Conservation (phyloP, 1,139 yeast genomes). For the Pichia sp. region DNA sequence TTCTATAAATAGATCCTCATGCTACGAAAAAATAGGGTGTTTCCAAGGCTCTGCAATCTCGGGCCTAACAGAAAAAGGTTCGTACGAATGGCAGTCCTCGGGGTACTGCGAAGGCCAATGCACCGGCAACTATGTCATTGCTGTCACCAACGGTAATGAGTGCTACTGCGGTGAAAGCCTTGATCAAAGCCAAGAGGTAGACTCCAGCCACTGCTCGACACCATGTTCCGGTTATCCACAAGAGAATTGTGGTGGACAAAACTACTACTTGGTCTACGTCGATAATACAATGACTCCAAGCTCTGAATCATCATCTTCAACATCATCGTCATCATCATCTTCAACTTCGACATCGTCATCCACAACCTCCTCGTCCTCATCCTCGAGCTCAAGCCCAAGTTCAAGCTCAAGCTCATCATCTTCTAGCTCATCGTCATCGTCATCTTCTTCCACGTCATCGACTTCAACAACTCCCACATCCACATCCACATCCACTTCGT, state of each 20-base stretch:
- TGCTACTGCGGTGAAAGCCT: conserved; percentile 59
- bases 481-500: conserved; percentile 13
- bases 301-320: conserved; percentile 13
- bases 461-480: conserved; percentile 15
- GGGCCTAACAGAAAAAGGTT: conserved; percentile 19
- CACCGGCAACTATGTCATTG: conserved; percentile 46
- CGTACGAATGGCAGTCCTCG: conserved; percentile 47
- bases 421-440: conserved; percentile 17
- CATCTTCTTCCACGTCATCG: conserved; percentile 24
- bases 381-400: conserved; percentile 26
- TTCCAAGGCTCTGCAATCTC: conserved; percentile 22
- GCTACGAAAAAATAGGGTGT: conserved; percentile 24
- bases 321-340: conserved; percentile 21
- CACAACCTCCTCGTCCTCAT: conserved; percentile 17
- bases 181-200: conserved; percentile 34
- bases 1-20: conserved; percentile 2
- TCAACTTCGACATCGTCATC: conserved; percentile 20
- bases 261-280: conserved; percentile 46
- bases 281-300: conserved; percentile 28
- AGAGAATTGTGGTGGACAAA: conserved; percentile 62
- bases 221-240: conserved; percentile 54
- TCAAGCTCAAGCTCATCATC: conserved; percentile 22
- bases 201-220: conserved; percentile 43
- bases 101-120: conserved; percentile 49
- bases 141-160: conserved; percentile 46